These are phyloP conservation scores for Aureobasidium subglaciale DNA, from an alignment of 2,329 filamentous ascomycete species.

Conservation along the genomic window DNA sequence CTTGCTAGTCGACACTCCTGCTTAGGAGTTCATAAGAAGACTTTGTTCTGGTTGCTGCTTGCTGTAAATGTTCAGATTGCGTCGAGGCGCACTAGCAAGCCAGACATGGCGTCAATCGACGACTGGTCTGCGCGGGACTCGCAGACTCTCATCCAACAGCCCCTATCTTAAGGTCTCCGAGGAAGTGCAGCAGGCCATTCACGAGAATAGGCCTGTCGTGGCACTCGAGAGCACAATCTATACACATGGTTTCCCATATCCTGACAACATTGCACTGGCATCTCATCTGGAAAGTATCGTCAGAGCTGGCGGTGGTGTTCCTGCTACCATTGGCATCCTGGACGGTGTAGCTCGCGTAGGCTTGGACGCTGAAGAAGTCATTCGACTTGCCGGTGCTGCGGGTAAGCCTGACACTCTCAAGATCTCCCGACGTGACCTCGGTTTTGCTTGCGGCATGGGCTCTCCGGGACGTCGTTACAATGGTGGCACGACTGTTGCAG, in stretches of 20 bases:
- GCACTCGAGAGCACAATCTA: slow-evolving; percentile 96
- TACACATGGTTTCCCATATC: slow-evolving; percentile 75
- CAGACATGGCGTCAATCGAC: not conserved
- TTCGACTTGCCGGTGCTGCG: slow-evolving; percentile 51
- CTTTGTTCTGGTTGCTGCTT: not conserved
- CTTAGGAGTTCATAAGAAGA: not conserved
- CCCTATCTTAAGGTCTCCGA: slow-evolving; percentile 66
- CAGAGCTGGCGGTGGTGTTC: slow-evolving; percentile 71
- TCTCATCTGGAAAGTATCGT: slow-evolving; percentile 73
- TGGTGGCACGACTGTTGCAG: slow-evolving; percentile 88
- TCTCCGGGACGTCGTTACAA: slow-evolving; percentile 62
- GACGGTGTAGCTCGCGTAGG: slow-evolving; percentile 79
- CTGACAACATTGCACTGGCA: slow-evolving; percentile 68
- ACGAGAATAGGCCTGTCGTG: slow-evolving; percentile 71
- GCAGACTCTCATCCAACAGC: slow-evolving; percentile 6
- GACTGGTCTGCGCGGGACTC: not conserved
- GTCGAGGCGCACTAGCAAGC: not conserved
- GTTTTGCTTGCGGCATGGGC: slow-evolving; percentile 69
- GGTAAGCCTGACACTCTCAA: slow-evolving; percentile 65
- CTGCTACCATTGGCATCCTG: slow-evolving; percentile 84
- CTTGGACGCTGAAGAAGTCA: slow-evolving; percentile 63
- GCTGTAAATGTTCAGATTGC: slow-evolving; percentile 13
- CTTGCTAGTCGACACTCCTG: not conserved
- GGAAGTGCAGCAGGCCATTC: slow-evolving; percentile 72
- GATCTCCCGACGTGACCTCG: slow-evolving; percentile 78